Evolutionary conservation across 1,139 yeast genomes (phyloP).

Genomic region (Lodderomyces jiufengensis): DNA sequence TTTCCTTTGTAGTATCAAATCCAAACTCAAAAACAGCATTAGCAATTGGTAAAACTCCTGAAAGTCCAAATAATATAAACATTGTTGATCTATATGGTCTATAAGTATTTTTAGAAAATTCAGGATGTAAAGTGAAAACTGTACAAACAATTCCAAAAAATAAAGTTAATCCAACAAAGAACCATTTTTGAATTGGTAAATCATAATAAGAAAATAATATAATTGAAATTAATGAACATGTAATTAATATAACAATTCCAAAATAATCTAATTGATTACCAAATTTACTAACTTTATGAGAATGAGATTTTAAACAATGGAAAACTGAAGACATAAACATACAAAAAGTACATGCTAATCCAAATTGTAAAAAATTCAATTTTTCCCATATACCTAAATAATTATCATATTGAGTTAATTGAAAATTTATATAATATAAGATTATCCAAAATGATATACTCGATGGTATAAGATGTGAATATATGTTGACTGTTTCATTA

Average conservation of each 20-base stretch:
- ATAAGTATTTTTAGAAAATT: slow-evolving; percentile 67
- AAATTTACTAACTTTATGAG: slow-evolving; percentile 51
- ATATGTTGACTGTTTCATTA: slow-evolving; percentile 81
- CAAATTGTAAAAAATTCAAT: slow-evolving; percentile 38
- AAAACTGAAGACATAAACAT: slow-evolving; percentile 71
- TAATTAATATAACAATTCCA: slow-evolving; percentile 77
- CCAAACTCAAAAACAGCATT: slow-evolving; percentile 43
- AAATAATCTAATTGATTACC: slow-evolving; percentile 86
- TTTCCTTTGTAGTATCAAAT: slow-evolving; percentile 36
- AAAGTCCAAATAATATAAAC: slow-evolving; percentile 78
- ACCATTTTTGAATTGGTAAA: slow-evolving; percentile 31
- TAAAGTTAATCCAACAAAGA: slow-evolving; percentile 49
- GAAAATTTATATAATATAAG: slow-evolving; percentile 22
- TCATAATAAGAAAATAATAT: slow-evolving; percentile 67
- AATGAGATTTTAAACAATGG: slow-evolving; percentile 77
- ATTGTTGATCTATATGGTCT: slow-evolving; percentile 73
- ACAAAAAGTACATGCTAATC: slow-evolving; percentile 47
- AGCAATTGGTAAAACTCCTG: slow-evolving; percentile 69
- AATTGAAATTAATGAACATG: slow-evolving; percentile 70
- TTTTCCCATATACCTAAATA: slow-evolving; percentile 40
- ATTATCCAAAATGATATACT: slow-evolving; percentile 30
- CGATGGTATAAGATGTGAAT: slow-evolving; percentile 76
- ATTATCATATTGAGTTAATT: slow-evolving; percentile 40
- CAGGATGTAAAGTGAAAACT: slow-evolving; percentile 58
- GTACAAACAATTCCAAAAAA: slow-evolving; percentile 62